Conservation (phyloP, 805 yeast genomes). For the Candida nanaspora region DNA sequence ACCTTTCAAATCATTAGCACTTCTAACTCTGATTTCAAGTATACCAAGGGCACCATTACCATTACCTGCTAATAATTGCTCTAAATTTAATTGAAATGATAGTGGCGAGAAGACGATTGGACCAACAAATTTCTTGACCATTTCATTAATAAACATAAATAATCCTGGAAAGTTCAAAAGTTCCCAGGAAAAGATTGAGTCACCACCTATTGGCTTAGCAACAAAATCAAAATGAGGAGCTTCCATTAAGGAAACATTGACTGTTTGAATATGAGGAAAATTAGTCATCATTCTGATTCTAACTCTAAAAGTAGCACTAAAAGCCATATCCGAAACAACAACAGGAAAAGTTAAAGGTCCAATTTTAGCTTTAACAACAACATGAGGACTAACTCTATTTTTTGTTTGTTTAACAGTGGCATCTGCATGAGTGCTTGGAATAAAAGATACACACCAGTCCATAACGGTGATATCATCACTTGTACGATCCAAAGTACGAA, state of each 20-base stretch:
- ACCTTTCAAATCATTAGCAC: slow-evolving; percentile 64
- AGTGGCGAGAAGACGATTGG: slow-evolving; percentile 86
- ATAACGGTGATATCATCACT: slow-evolving; percentile 88
- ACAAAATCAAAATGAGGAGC: slow-evolving; percentile 87
- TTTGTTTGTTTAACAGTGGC: slow-evolving; percentile 78
- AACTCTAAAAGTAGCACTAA: slow-evolving; percentile 67
- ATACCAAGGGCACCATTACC: slow-evolving; percentile 86
- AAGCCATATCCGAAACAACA: slow-evolving; percentile 71
- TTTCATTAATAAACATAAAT: slow-evolving; percentile 70
- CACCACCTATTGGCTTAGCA: slow-evolving; percentile 67
- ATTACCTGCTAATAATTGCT: slow-evolving; percentile 81
- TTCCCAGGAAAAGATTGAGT: slow-evolving; percentile 82
- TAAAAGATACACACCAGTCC: slow-evolving; percentile 94
- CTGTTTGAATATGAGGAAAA: slow-evolving; percentile 91
- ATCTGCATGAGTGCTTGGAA: slow-evolving; percentile 86
- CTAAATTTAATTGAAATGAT: slow-evolving; percentile 87
- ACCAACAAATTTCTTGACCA: slow-evolving; percentile 82
- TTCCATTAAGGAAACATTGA: slow-evolving; percentile 76
- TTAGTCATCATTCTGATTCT: slow-evolving; percentile 84
- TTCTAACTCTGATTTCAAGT: slow-evolving; percentile 56
- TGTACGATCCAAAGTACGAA: slow-evolving; percentile 86
- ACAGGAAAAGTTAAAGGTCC: slow-evolving; percentile 83
- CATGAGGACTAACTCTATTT: slow-evolving; percentile 75
- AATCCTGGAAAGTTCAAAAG: slow-evolving; percentile 83
- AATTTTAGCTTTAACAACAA: slow-evolving; percentile 68